These are phyloP conservation scores for Fusarium concolor DNA, from an alignment of 2,329 filamentous ascomycete species.

Conservation along the genomic window DNA sequence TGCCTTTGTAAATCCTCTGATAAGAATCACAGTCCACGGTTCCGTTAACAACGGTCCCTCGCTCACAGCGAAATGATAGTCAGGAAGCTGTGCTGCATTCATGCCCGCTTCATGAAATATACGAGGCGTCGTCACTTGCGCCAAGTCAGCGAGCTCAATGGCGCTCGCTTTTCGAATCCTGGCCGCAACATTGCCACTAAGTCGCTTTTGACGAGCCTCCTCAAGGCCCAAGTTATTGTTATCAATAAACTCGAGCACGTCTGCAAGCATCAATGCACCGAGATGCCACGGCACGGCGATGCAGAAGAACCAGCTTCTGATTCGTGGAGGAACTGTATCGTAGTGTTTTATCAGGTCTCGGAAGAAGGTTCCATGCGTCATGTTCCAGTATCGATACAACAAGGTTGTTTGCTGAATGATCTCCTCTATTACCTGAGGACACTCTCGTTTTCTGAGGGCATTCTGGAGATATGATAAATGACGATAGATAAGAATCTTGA, in stretches of 20 bases:
- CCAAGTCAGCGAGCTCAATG: neutral
- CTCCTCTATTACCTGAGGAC: neutral
- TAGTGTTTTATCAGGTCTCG: neutral
- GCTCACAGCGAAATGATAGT: neutral
- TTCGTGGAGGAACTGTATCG: fast-evolving
- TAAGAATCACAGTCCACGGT: neutral
- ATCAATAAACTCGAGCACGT: neutral
- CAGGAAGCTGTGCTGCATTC: neutral
- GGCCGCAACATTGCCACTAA: neutral
- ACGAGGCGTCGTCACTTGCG: fast-evolving
- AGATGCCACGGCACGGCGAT: neutral
- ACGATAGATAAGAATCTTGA: neutral
- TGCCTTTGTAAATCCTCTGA: neutral
- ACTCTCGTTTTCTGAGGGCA: neutral
- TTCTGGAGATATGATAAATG: neutral
- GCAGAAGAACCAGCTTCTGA: neutral
- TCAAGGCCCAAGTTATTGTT: neutral
- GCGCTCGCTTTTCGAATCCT: neutral
- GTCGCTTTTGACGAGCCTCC: neutral
- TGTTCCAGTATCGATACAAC: neutral
- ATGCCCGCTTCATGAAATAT: neutral
- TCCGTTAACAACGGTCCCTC: fast-evolving
- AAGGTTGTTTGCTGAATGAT: neutral
- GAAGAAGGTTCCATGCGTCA: neutral
- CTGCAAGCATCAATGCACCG: neutral